Conservation (phyloP, 495 filamentous ascomycete species). For the Hypoxylon fuscum region DNA sequence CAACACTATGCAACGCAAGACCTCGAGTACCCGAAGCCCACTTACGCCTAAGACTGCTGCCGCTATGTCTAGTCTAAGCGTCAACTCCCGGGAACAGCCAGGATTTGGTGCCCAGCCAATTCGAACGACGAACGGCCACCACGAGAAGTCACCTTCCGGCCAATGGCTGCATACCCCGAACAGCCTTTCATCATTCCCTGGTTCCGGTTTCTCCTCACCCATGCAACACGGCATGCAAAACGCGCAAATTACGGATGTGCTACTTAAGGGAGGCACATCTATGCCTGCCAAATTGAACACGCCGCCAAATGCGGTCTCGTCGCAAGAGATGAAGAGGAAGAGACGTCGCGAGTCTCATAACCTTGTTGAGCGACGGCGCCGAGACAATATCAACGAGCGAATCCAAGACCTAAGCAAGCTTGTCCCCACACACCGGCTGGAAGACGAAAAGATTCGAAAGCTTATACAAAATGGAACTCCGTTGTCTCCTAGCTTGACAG, state of each 20-base stretch:
- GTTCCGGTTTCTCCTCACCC: conserved; percentile 82
- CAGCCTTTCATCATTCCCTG: conserved; percentile 79
- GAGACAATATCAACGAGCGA: conserved; percentile 98
- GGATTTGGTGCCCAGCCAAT: conserved; percentile 79
- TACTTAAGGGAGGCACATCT: conserved; percentile 63
- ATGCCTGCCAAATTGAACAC: conserved; percentile 64
- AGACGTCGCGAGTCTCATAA: conserved; percentile 94
- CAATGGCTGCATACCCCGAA: conserved; percentile 82
- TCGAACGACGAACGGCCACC: conserved; percentile 68
- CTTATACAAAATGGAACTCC: conserved; percentile 90
- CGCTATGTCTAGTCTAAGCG: conserved; percentile 49
- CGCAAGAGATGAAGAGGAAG: conserved; percentile 92
- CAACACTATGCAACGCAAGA: conserved; percentile 72
- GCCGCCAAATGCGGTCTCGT: conserved; percentile 61
- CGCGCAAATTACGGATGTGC: conserved; percentile 59
- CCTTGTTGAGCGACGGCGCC: conserved; percentile 89
- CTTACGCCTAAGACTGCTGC: conserved; percentile 77
- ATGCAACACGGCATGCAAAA: conserved; percentile 57
- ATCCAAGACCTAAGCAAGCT: conserved; percentile 96
- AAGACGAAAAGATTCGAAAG: conserved; percentile 97
- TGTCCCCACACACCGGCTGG: conserved; percentile 89
- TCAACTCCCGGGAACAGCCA: conserved; percentile 47
- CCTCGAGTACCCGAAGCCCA: conserved; percentile 75
- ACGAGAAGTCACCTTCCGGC: conserved; percentile 82
- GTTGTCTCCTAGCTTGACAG: conserved; percentile 78